Evolutionary conservation across 2,329 filamentous ascomycete species (phyloP), one percentile per base, ranked within the genome.

Genomic region (Nannizziopsis barbatae): DNA sequence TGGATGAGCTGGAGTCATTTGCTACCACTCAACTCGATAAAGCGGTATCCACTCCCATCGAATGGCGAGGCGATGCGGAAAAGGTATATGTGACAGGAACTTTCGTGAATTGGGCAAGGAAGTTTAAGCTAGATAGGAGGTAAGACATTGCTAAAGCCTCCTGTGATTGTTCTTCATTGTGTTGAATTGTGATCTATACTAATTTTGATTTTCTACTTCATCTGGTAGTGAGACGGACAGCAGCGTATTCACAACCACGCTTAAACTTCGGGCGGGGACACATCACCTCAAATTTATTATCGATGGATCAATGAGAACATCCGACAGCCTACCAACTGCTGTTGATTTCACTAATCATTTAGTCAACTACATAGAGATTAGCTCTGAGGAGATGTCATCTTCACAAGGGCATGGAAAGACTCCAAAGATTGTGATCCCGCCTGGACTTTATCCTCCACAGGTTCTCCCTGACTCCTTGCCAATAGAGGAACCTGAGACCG

Each of bases 331-430:
- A 48, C 90, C 92, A 11, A 96, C 92, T 0, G 94, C 92, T 1
- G 92, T 98, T 50, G 92, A 98, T 65, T 95, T 93, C 65, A 93
- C 88, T 55, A 96, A 96, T 70, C 94, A 95, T 62, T 75, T 98
- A 14, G 90, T 98, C 67, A 98, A 98, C 69, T 98, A 96, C 64
- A 86, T 98, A 61, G 92, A 98, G 70, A 85, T 96, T 53, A 86
- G 77, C 58, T 45, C 54, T 8, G 83, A 88, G 49, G 83, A 89
- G 60, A 67, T 81, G 18, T 56, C 57, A 41, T 52, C 60, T 37
- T 58, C 64, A 39, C 58, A 64, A 27, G 64, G 64, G 35, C 66
- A 63, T 37, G 62, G 65, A 41, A 63, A 59, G 15, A 54, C 63
- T 17, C 57, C 61, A 4, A 62, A 60, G 39, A 60, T 65, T 12